These are phyloP conservation scores for Xylariaceae sp. DNA, from an alignment of 2,329 filamentous ascomycete species.

Conservation along the genomic window DNA sequence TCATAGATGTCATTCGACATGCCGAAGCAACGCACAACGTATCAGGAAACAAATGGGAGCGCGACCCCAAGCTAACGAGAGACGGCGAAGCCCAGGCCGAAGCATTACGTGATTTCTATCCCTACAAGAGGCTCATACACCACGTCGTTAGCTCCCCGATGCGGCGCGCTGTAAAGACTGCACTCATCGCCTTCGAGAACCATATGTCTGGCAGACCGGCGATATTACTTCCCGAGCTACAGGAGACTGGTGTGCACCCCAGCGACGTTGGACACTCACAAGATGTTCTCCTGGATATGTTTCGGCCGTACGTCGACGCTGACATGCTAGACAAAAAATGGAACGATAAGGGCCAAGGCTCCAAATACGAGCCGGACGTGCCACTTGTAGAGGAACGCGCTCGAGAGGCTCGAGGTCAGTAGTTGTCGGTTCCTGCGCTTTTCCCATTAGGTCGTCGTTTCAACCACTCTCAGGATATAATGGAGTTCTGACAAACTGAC, in stretches of 20 bases:
- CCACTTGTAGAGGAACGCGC: slow-evolving; percentile 59
- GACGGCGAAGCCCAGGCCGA: slow-evolving; percentile 70
- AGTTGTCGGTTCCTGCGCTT: background rate
- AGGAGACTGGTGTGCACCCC: slow-evolving; percentile 70
- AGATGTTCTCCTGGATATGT: slow-evolving; percentile 53
- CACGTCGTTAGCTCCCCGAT: slow-evolving; percentile 75
- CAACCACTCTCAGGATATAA: background rate
- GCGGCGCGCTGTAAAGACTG: slow-evolving; percentile 74
- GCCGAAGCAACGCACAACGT: slow-evolving; percentile 79
- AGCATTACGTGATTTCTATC: slow-evolving; percentile 57
- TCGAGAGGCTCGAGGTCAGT: slow-evolving; percentile 46
- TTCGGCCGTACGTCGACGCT: slow-evolving; percentile 59
- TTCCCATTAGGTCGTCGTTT: too few relatives aligned
- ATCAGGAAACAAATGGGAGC: slow-evolving; percentile 58
- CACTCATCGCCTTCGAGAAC: slow-evolving; percentile 63
- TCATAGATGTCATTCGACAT: slow-evolving; percentile 67
- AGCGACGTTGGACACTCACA: slow-evolving; percentile 69
- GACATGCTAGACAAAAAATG: slow-evolving; percentile 60
- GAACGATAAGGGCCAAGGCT: slow-evolving; percentile 59
- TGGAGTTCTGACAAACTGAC: background rate
- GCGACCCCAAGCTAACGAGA: slow-evolving; percentile 71
- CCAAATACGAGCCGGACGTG: slow-evolving; percentile 43
- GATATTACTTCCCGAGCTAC: slow-evolving; percentile 68
- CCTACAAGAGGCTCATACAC: slow-evolving; percentile 59
- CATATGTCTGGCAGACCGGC: slow-evolving; percentile 46